Evolutionary conservation across 78 protist species (phyloP).

Genomic region (Isochrysis galbana): DNA sequence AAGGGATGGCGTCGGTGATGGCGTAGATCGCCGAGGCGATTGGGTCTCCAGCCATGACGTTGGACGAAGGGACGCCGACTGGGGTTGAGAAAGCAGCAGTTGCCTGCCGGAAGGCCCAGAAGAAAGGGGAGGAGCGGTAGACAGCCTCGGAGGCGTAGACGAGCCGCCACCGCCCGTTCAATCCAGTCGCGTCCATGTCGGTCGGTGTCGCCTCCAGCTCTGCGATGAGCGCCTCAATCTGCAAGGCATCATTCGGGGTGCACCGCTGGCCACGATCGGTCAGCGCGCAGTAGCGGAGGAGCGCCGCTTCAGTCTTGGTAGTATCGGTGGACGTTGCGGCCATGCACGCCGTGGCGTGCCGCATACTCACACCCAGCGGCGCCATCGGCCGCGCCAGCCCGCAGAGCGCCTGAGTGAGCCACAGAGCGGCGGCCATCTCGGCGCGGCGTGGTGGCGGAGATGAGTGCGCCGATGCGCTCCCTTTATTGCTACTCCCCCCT

Average conservation of each 20-base stretch:
- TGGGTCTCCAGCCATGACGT: background rate
- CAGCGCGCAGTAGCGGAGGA: background rate
- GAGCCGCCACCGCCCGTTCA: background rate
- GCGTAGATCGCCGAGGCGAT: background rate
- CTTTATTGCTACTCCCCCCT: no score
- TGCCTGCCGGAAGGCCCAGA: slow-evolving; percentile 15
- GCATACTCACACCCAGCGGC: no score
- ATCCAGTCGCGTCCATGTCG: background rate
- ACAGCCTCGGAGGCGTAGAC: background rate
- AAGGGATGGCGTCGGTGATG: background rate
- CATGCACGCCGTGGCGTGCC: no score
- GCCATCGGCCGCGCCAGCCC: no score
- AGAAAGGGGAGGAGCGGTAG: background rate
- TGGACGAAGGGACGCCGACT: background rate
- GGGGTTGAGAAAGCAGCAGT: background rate
- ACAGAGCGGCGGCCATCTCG: no score
- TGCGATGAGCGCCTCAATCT: background rate
- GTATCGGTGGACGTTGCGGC: no score
- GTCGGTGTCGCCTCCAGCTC: background rate
- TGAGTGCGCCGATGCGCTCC: no score
- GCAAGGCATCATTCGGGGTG: background rate
- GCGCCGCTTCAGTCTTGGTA: background rate
- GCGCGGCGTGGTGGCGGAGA: no score
- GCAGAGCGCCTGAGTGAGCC: no score
- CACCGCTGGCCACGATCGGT: background rate